Conservation (phyloP, 1,284 basidiomycete species). For the Boletellus dicymbophilus region DNA sequence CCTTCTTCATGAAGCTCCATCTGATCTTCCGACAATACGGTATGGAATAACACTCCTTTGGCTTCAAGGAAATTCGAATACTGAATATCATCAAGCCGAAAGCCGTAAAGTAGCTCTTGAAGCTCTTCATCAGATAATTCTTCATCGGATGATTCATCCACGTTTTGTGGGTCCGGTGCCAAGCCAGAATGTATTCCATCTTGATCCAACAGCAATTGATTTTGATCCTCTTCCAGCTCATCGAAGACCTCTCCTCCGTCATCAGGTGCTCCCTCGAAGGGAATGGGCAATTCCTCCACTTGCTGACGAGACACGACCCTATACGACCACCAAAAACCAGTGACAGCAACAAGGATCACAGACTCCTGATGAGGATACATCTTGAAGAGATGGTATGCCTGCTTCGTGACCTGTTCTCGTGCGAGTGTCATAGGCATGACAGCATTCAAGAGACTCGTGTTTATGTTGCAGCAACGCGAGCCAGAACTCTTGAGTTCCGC, state of each 20-base stretch:
- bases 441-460: background rate
- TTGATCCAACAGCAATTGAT: background rate
- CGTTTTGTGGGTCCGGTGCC: too few relatives aligned
- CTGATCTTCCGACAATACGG: background rate
- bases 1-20: background rate
- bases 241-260: too few relatives aligned
- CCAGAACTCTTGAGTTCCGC: background rate
- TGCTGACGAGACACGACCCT: too few relatives aligned
- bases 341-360: background rate
- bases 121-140: background rate
- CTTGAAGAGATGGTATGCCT: background rate
- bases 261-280: too few relatives aligned
- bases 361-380: slow-evolving; percentile 1
- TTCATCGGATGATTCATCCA: background rate
- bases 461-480: background rate
- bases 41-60: background rate
- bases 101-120: background rate
- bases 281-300: too few relatives aligned
- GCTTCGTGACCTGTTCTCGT: background rate
- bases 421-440: background rate
- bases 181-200: background rate
- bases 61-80: background rate
- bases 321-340: background rate
- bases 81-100: background rate
- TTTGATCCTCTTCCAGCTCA: background rate